Evolutionary conservation across 495 filamentous ascomycete species (phyloP), one percentile per base, ranked within the genome.

Genomic region (Trichoderma asperelloides): DNA sequence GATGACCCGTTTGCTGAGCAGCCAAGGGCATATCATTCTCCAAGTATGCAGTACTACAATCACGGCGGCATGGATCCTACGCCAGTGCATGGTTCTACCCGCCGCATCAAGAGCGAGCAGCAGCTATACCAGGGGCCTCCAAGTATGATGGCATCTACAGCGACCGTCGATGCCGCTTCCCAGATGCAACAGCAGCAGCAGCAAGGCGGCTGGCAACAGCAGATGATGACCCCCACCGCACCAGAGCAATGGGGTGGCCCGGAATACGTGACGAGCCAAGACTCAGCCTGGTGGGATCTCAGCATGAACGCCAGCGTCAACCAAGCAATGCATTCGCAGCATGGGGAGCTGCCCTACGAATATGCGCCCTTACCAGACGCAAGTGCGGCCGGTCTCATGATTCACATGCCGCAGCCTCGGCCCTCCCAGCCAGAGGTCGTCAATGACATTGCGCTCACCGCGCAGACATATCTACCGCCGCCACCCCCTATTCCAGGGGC

Each of bases 341-440:
- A 68, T 25, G 63, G 65, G 57, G 63, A 51, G 28, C n/a, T 33
- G 30, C 33, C 57, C 3, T 16, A 18, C 25, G 64, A 65, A 65
- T 37, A 47, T 64, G 23, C 16, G 39, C n/a, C 62, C 57, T 27
- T 64, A 33, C 64, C 68, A 68, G 21, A 71, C 64, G n/a, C 67
- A 41, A 64, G 49, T 25, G 16, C 68, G 66, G 40, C 66, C 47
- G 75, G 76, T 7, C 75, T 79, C 55, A 76, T 78, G 71, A 76
- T 82, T 66, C 78, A 82, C 67, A 76, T 76, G 74, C 75, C 75
- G 27, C 75, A 74, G 28, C 71, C 73, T 6, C 74, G 71, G 0
- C 57, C 66, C 12, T 71, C 74, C 0, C 68, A 65, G 3, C 69
- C 71, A 2, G 67, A 68, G 43, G 68, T 74, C 65, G 64, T 72